Conservation (phyloP, 169 alveolate genomes). For the Perkinsus olseni region DNA sequence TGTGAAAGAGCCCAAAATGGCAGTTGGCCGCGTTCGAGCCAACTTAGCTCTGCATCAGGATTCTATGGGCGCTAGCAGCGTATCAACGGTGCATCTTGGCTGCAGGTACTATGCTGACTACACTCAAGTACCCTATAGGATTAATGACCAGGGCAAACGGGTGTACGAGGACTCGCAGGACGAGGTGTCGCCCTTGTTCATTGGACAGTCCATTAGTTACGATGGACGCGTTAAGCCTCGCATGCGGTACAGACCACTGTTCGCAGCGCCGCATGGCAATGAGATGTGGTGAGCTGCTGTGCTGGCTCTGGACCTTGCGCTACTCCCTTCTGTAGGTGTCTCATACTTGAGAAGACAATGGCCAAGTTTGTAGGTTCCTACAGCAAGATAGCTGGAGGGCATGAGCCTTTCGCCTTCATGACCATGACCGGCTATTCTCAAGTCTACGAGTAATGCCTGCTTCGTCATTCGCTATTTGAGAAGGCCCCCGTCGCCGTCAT, state of each 20-base stretch:
- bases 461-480: too few relatives aligned
- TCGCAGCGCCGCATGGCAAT: constrained; percentile 7
- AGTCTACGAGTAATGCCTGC: neutral
- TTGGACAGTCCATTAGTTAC: neutral
- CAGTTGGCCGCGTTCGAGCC: too few relatives aligned
- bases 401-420: neutral
- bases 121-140: neutral
- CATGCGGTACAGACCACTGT: neutral
- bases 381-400: neutral
- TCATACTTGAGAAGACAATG: constrained; percentile 10
- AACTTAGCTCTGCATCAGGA: too few relatives aligned
- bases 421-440: neutral
- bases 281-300: neutral
- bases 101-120: neutral
- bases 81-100: too few relatives aligned
- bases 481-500: too few relatives aligned
- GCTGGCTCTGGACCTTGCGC: neutral
- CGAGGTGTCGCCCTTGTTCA: neutral
- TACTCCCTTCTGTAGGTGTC: neutral
- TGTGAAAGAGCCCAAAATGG: too few relatives aligned
- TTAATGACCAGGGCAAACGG: neutral
- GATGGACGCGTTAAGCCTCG: neutral
- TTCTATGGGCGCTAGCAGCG: too few relatives aligned
- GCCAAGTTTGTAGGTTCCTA: constrained; percentile 13
- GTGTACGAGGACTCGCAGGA: neutral